Base-by-base conservation (phyloP, 2,329 filamentous ascomycete genomes). In the Hawksworthiomyces lignivorus region DNA sequence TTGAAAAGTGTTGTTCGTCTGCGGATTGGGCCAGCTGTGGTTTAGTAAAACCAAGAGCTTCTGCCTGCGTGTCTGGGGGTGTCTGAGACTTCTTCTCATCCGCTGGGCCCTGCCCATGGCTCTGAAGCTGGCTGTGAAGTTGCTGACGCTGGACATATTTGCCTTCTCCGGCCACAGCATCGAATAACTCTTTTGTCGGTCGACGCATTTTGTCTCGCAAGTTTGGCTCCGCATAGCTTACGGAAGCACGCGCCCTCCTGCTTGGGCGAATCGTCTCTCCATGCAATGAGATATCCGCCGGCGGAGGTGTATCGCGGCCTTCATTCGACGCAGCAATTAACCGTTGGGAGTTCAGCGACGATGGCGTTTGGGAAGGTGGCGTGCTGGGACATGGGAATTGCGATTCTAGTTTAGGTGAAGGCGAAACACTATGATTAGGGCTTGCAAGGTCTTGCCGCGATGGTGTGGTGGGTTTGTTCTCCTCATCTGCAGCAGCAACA, bases 151-250 rank as follows among this genome's bases (percentile, higher is more conserved):
- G 69, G 44, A 59, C 54, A 45, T 70, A 67, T 54, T 72, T 79
- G 24, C 71, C 73, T 51, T 82, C 75, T n/a, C 75, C 78, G 10
- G 73, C 63, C 12, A 90, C 84, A 2, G 84, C 85, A 58, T 88
- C 84, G 27, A 82, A 75, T 9, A 89, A 62, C 49, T 86, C 78
- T 56, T 86, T 86, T 2, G 82, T 84, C 18, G 86, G 84, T 45
- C 86, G 75, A 45, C 86, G 75, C 85, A 92, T 89, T 64, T 92
- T 92, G 56, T 82, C 83, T 48, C 83, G 74, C 31, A 92, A 67
- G 54, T 84, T 90, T 2, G 86, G 86, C 58, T 90, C 84, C 10
- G 84, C 83, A 58, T 92, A 92, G 64, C 84, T 90, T 47, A 92
- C 75, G 37, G 79, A 71, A 10, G 76, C 65, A 52, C 82, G 72